Percentiles rank a stretch among this genome's conserved stretches.
These are phyloP conservation scores for Hippophae tibetana DNA, from an alignment of 306 rosid species.

Conservation along the genomic window DNA sequence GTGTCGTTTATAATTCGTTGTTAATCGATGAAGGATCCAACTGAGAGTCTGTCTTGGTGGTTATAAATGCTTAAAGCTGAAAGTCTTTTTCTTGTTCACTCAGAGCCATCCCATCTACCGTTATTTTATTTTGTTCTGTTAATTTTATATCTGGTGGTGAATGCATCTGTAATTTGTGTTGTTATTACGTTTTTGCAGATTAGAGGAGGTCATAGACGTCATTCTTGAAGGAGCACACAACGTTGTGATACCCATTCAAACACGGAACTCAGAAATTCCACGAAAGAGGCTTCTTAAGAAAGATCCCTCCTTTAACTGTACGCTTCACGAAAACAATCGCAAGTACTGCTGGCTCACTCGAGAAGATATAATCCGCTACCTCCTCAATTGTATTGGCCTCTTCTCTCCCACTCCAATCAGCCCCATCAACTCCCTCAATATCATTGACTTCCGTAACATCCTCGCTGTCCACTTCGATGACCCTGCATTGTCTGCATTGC, in stretches of 20 bases:
- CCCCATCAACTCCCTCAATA: slow-evolving; percentile 45
- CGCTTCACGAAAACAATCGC: slow-evolving; percentile 25
- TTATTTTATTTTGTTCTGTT: background rate
- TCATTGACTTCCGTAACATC: slow-evolving; percentile 38
- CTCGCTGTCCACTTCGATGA: slow-evolving; percentile 41
- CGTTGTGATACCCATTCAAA: slow-evolving; percentile 48
- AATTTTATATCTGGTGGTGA: background rate
- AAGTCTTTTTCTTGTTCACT: too few relatives aligned
- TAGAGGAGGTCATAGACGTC: slow-evolving; percentile 58
- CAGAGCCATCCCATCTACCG: too few relatives aligned
- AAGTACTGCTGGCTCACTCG: slow-evolving; percentile 81
- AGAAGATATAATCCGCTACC: slow-evolving; percentile 77
- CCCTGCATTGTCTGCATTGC: slow-evolving; percentile 53
- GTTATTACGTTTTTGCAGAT: slow-evolving; percentile 22
- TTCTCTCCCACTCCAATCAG: slow-evolving; percentile 38
- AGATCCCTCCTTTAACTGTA: slow-evolving; percentile 13
- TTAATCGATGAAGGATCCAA: too few relatives aligned
- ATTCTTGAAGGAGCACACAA: slow-evolving; percentile 63
- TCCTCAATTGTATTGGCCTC: slow-evolving; percentile 55
- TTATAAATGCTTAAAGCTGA: too few relatives aligned
- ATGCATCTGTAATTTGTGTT: background rate
- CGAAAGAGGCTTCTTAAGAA: slow-evolving; percentile 22
- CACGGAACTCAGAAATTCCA: slow-evolving; percentile 8
- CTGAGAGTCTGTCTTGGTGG: too few relatives aligned
- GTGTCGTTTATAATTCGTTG: too few relatives aligned